A percentile compares a stretch with the other conserved stretches of the same genome.
phyloP scores from a whole-genome alignment of 2,329 filamentous ascomycete genomes.

The Fusarium sp. region DNA sequence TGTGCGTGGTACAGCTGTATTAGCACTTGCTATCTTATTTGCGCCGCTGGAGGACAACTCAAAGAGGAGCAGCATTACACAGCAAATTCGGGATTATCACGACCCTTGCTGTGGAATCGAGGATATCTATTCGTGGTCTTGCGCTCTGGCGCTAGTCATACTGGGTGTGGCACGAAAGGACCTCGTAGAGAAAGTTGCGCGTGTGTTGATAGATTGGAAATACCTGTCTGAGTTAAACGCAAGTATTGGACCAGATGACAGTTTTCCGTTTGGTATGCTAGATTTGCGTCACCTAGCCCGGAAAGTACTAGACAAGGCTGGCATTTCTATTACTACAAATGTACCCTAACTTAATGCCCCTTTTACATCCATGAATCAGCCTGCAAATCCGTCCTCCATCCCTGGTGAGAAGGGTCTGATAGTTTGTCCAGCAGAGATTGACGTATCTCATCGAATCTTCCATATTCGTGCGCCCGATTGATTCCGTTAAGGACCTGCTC shows the following conservation, averaged over 20 bases:
- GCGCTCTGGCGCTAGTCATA: neutral
- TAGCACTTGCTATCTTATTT: neutral
- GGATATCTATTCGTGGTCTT: neutral
- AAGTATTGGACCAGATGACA: neutral
- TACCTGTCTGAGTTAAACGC: neutral
- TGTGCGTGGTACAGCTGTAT: neutral
- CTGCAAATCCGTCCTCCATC: neutral
- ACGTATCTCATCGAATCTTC: neutral
- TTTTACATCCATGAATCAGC: neutral
- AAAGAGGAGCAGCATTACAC: rapidly evolving
- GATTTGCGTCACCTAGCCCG: neutral
- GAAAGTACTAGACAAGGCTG: neutral
- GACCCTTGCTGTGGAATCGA: neutral
- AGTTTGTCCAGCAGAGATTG: neutral
- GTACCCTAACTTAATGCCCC: neutral
- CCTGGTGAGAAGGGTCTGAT: neutral
- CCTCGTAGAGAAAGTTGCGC: neutral
- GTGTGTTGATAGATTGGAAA: neutral
- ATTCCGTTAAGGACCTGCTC: neutral
- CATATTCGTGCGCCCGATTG: neutral
- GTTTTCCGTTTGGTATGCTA: neutral
- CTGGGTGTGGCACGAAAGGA: neutral
- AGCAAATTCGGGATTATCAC: neutral
- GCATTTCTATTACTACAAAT: neutral
- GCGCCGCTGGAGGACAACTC: rapidly evolving